A percentile compares a stretch with the other conserved stretches of the same genome.
Evolutionary conservation across 805 yeast genomes (phyloP).

Genomic region (Yarrowia sp.): DNA sequence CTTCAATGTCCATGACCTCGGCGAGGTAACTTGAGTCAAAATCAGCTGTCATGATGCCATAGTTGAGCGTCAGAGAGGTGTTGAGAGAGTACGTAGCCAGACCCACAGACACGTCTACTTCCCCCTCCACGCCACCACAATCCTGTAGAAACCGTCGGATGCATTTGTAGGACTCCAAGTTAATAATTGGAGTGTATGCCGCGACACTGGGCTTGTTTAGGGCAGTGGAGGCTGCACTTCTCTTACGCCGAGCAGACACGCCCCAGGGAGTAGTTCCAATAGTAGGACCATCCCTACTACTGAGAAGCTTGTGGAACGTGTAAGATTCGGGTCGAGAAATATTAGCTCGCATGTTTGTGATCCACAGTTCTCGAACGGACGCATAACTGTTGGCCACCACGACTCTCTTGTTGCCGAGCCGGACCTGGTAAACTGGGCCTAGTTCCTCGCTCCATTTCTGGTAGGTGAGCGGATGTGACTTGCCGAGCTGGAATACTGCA

Average conservation of each 20-base stretch:
- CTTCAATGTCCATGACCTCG: slow-evolving; percentile 38
- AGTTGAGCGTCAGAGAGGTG: slow-evolving; percentile 41
- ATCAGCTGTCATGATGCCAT: slow-evolving; percentile 41
- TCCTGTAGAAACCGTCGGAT: slow-evolving; percentile 34
- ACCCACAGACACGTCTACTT: slow-evolving; percentile 36
- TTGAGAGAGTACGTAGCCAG: slow-evolving; percentile 42
- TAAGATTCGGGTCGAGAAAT: slow-evolving; percentile 65
- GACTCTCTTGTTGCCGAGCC: slow-evolving; percentile 55
- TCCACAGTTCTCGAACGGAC: slow-evolving; percentile 54
- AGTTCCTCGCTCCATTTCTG: slow-evolving; percentile 45
- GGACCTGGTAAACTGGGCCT: slow-evolving; percentile 54
- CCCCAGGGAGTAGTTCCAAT: slow-evolving; percentile 47
- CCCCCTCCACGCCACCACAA: slow-evolving; percentile 29
- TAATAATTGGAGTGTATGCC: slow-evolving; percentile 39
- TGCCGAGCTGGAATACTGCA: slow-evolving; percentile 44
- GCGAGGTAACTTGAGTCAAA: slow-evolving; percentile 35
- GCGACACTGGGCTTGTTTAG: slow-evolving; percentile 42
- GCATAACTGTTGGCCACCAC: slow-evolving; percentile 66
- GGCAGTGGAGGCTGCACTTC: slow-evolving; percentile 42
- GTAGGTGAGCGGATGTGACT: slow-evolving; percentile 52
- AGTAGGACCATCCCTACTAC: slow-evolving; percentile 44
- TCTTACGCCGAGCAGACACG: slow-evolving; percentile 40
- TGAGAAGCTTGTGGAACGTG: slow-evolving; percentile 64
- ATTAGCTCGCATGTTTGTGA: slow-evolving; percentile 47
- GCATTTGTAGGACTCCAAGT: slow-evolving; percentile 39